Conservation (phyloP, 148 eudicot species). For the Silene latifolia region DNA sequence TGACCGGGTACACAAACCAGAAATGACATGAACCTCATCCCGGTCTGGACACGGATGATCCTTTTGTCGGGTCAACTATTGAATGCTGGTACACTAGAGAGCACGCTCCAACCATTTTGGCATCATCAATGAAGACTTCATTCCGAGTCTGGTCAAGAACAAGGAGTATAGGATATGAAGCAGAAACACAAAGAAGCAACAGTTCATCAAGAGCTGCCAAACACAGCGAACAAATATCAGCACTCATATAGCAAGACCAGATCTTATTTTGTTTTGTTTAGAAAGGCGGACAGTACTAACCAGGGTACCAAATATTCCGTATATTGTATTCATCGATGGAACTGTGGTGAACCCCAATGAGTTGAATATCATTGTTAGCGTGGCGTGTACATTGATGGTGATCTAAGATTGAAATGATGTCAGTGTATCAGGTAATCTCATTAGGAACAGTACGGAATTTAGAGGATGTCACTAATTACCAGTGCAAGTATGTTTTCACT, state of each 20-base stretch:
- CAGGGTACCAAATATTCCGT: constrained; percentile 69
- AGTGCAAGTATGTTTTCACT: constrained; percentile 86
- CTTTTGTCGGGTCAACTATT: too few relatives aligned
- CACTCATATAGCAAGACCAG: not conserved
- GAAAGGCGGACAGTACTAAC: constrained; percentile 33
- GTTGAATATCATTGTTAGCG: constrained; percentile 53
- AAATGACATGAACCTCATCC: not conserved
- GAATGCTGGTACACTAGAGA: constrained; percentile 21
- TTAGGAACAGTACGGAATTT: not conserved
- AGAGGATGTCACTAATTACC: constrained; percentile 42
- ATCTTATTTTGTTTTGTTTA: not conserved
- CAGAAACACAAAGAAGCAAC: constrained; percentile 69
- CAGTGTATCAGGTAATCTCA: not conserved
- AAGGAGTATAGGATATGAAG: constrained; percentile 80
- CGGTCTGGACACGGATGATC: too few relatives aligned
- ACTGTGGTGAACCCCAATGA: constrained; percentile 57
- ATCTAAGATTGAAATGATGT: constrained; percentile 41
- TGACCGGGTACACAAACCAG: not conserved
- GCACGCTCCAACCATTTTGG: constrained; percentile 80
- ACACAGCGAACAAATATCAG: constrained; percentile 2
- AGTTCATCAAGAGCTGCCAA: constrained; percentile 72
- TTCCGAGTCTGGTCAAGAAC: constrained; percentile 70
- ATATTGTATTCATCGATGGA: constrained; percentile 75
- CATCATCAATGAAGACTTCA: constrained; percentile 56
- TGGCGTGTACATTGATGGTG: constrained; percentile 80